phyloP scores from a whole-genome alignment of 768 basidiomycete species.

The Gyrodon lividus region DNA sequence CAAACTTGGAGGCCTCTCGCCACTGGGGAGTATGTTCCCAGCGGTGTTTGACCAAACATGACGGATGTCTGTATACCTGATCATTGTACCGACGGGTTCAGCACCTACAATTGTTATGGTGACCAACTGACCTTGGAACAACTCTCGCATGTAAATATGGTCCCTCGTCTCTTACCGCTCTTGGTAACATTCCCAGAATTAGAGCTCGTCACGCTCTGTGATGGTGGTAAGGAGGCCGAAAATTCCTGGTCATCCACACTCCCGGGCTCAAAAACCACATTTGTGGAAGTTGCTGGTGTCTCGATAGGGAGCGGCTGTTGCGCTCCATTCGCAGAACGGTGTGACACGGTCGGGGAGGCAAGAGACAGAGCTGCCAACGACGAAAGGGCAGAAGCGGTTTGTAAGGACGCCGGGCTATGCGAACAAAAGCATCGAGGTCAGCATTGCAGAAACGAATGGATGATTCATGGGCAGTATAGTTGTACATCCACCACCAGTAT shows the following conservation, averaged over 20 bases:
- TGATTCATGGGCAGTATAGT: background rate
- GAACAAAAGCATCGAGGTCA: background rate
- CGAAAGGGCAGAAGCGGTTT: constrained; percentile 36
- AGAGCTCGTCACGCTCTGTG: constrained; percentile 2
- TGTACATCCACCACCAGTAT: constrained; percentile 2
- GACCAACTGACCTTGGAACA: constrained; percentile 74
- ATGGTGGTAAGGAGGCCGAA: constrained; percentile 10
- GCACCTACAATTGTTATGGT: constrained; percentile 7
- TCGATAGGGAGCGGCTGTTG: constrained; percentile 12
- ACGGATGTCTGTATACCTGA: constrained; percentile 87
- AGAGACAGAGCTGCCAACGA: constrained; percentile 43
- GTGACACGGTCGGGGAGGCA: constrained; percentile 37
- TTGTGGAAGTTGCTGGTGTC: constrained; percentile 2
- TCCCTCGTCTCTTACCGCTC: constrained; percentile 73
- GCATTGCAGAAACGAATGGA: constrained; percentile 3
- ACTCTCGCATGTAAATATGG: constrained; percentile 89
- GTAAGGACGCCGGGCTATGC: constrained; percentile 36
- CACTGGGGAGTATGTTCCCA: constrained; percentile 98
- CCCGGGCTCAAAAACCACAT: constrained; percentile 6
- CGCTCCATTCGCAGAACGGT: constrained; percentile 12
- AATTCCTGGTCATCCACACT: constrained; percentile 19
- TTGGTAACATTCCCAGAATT: constrained; percentile 25
- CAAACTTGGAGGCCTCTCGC: constrained; percentile 88
- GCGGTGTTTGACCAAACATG: constrained; percentile 94
- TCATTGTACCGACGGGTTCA: constrained; percentile 1